Base-by-base conservation (phyloP, 2,329 filamentous ascomycete species). In the Xylariaceae sp. region DNA sequence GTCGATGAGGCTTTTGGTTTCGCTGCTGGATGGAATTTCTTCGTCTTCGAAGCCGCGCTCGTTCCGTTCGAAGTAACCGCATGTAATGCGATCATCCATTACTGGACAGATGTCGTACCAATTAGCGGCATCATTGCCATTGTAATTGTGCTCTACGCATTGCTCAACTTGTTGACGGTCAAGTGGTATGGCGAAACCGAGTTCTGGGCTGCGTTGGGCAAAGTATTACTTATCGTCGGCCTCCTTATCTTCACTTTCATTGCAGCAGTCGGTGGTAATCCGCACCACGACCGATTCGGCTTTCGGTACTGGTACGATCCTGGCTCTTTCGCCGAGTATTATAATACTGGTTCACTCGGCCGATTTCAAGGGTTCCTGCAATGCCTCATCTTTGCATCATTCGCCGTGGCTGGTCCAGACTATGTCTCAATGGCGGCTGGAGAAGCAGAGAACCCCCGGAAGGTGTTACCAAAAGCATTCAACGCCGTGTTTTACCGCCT, bases 251-350 rank as follows among this genome's bases (percentile, higher is more conserved):
- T 89, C 72, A 92, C 89, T 2, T 89, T 95, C 65, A 78, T 95
- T 59, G 83, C 84, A 59, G 92, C 94, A 85, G 73, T 94, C 1
- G 90, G 89, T 7, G 90, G 87, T 2, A 94, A 92, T 61, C 90
- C 90, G 0, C 68, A 83, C 0, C 75, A 80, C 36, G 86, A 92
- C 61, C 75, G 80, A 0, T 88, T 88, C 58, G 88, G 88, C 0
- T 92, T 92, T 67, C 78, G 81, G 22, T 83, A 80, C 67, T 87
- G 83, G 82, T 74, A 78, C 3, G 72, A 80, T 0, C 88, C 88
- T 0, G 88, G 88, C 1, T 76, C 88, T 0, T 92, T 92, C 66
- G 79, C 80, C 2, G 79, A 85, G 57, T 77, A 85, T 45, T 84
- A 87, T 65, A 80, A 78, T 32, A 74, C 74, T 0, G 89, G 88